A percentile compares a stretch with the other conserved stretches of the same genome.
phyloP scores from a whole-genome alignment of 768 basidiomycete genomes.

The Mycena albidolilacea region DNA sequence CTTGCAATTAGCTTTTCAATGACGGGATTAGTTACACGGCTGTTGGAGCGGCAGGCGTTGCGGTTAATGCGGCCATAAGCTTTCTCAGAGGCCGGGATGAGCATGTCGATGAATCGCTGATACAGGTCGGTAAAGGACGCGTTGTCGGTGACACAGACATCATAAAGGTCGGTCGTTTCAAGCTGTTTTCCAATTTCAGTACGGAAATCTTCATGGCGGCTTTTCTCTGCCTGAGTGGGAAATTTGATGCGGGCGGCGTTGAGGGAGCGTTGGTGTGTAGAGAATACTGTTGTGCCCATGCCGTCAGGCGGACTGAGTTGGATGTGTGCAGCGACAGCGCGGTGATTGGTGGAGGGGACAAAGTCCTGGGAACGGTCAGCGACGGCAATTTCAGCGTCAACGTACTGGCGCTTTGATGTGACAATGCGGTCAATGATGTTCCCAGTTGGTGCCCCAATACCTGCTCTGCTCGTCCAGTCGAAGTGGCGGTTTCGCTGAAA shows the following conservation, averaged over 20 bases:
- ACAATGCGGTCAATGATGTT: constrained; percentile 45
- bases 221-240: constrained; percentile 13
- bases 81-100: neutral
- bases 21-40: neutral
- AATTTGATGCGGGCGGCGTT: constrained; percentile 29
- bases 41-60: neutral
- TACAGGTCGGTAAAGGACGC: neutral
- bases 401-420: constrained; percentile 10
- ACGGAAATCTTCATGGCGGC: constrained; percentile 19
- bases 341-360: constrained; percentile 16
- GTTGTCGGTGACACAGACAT: neutral
- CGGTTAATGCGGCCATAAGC: constrained; percentile 3
- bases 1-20: neutral
- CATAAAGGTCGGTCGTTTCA: neutral
- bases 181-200: neutral
- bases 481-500: neutral
- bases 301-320: neutral
- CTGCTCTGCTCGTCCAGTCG: constrained; percentile 11
- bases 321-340: neutral
- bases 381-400: constrained; percentile 6
- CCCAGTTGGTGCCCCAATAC: neutral
- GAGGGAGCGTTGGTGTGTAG: constrained; percentile 21
- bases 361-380: neutral
- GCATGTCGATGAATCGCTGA: neutral
- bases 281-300: constrained; percentile 2